A percentile compares a stretch with the other conserved stretches of the same genome.
Evolutionary conservation across 2,329 filamentous ascomycete species (phyloP).

Genomic region (Fonsecaea nubica): DNA sequence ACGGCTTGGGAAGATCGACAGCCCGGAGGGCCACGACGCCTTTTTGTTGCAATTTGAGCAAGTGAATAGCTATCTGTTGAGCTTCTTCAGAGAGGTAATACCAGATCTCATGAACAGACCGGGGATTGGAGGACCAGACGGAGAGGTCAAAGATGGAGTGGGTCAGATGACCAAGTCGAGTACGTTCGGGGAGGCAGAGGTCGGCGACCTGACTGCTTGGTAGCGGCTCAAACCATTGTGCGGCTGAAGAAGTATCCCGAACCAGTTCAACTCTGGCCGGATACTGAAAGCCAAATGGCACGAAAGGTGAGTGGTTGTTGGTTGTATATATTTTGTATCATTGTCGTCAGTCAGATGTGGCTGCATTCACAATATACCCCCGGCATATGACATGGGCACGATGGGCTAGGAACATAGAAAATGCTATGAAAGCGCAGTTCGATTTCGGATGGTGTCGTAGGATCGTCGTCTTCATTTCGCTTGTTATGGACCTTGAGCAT

Average conservation of each 20-base stretch:
- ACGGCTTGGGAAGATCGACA: slow-evolving; percentile 84
- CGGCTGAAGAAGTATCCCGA: slow-evolving; percentile 11
- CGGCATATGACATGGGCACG: slow-evolving; percentile 6
- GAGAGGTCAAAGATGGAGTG: slow-evolving; percentile 54
- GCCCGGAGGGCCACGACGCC: slow-evolving; percentile 92
- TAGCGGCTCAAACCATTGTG: slow-evolving; percentile 18
- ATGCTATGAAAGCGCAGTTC: not conserved
- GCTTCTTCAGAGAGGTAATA: slow-evolving; percentile 80
- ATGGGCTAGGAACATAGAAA: slow-evolving; percentile 10
- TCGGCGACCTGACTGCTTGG: slow-evolving; percentile 71
- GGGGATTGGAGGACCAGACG: slow-evolving; percentile 44
- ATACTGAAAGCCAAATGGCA: not conserved
- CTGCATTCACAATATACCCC: slow-evolving; percentile 40
- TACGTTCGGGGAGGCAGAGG: slow-evolving; percentile 93
- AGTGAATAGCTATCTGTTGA: slow-evolving; percentile 85
- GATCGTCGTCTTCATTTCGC: not conserved
- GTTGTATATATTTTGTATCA: slow-evolving; percentile 34
- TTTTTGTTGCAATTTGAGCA: slow-evolving; percentile 97
- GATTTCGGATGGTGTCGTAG: not conserved
- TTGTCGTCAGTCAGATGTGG: slow-evolving; percentile 35
- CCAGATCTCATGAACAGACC: slow-evolving; percentile 84
- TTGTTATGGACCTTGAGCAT: not conserved
- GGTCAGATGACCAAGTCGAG: slow-evolving; percentile 80
- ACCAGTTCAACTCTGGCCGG: slow-evolving; percentile 40
- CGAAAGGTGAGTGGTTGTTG: not conserved